Base-by-base conservation (phyloP, 257 asterid genomes). In the Verbascum thapsus region DNA sequence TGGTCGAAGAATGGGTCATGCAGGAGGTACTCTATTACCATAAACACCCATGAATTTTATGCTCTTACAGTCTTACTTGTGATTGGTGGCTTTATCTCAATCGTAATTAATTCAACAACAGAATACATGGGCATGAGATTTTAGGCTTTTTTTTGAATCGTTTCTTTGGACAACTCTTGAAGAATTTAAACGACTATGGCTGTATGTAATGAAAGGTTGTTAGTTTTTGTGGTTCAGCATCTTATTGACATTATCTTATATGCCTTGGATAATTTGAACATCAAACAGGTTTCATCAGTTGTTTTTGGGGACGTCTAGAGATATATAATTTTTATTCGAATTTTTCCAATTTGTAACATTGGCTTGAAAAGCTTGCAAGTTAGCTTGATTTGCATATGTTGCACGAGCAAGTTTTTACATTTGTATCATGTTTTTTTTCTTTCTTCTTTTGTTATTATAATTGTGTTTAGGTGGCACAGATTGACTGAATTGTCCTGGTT, bases 1-100 rank as follows among this genome's bases (percentile, higher is more conserved):
- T 60, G 98, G 98, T 51, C 85, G 98, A 66, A 81, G 97, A 68
- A 92, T 92, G 98, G 98, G 97, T 53, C 99, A 92, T 60, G 99
- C 97, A 56, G 99, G 99, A 87, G 99, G 97, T 92, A 86, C 32
- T 59, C 52, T 65, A 9, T 66, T 54, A 37, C 64, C 19, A 30
- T 58, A 7, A 54, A 57, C 58, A n/a, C 58, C 13, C 11, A 56
- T 56, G n/a, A n/a, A n/a, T n/a, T n/a, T n/a, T n/a, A n/a, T n/a
- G n/a, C n/a, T n/a, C n/a, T n/a, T n/a, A n/a, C n/a, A n/a, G n/a
- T n/a, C n/a, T n/a, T n/a, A n/a, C n/a, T n/a, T 26, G 20, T 65
- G 37, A 20, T 62, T 32, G 13, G 44, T 45, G 19, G 61, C 54
- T 51, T 57, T 22, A 38, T 69, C 57, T 52, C 17, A 40, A 37